Evolutionary conservation across 352 stramenopile genomes (phyloP), one percentile per base, ranked within the genome.

Genomic region (Phytophthora nicotianae): DNA sequence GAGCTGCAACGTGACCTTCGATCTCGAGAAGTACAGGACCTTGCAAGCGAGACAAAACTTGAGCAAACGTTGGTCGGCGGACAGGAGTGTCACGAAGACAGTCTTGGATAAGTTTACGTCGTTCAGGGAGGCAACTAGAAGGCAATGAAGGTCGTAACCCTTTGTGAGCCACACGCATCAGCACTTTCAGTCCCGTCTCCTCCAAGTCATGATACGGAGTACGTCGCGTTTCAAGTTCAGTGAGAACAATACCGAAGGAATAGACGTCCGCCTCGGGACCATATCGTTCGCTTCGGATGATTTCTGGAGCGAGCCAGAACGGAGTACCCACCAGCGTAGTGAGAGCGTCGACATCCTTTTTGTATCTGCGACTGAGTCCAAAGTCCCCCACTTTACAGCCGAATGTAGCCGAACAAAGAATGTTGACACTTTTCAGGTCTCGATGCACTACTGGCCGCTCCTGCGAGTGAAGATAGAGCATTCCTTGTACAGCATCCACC

Each of bases 351-450:
- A 96, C 76, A n/a, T 77, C 85, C 42, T 89, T 86, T 35, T 90
- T 89, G 64, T 93, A 92, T 17, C 86, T 72, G 1, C 84, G 73
- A 73, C 86, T 95, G 16, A 96, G 76, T 0, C 88, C 88, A 74
- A 96, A 96, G 59, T 96, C 88, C 27, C 83, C 84, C 16, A 96
- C 88, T 68, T 96, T 96, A 59, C 88, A 96, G 43, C 88, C 88
- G 53, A 87, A 96, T 13, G 88, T 96, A 21, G 82, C 84, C 16
- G 88, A 96, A 55, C 88, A 96, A 10, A 96, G 73, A 35, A 96
- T 85, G 54, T 96, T 96, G 50, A 96, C 88, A 50, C 84, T 94
- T 72, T 96, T 96, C 29, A 96, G 63, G 61, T 96, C 88, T 19
- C 88, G 86, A 42, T 96, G 88, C 19, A 96, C 85, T 35, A 96